These are phyloP conservation scores for Hymenoscyphus scutula DNA, from an alignment of 2,329 filamentous ascomycete species.

Conservation along the genomic window DNA sequence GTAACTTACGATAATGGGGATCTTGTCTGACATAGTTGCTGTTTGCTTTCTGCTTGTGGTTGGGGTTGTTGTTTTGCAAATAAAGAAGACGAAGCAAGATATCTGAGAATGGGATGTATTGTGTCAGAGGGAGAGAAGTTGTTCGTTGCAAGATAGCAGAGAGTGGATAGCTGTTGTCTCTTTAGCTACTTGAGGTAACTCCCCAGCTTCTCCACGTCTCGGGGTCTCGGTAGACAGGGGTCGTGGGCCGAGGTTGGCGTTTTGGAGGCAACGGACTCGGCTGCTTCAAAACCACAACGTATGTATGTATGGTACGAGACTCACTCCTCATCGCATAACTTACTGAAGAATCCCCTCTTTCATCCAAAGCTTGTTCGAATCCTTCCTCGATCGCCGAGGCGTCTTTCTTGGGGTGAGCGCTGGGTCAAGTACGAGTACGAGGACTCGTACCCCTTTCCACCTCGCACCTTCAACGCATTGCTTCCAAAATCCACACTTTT, in stretches of 20 bases:
- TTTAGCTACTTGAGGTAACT: no score
- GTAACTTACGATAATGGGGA: conserved; percentile 46
- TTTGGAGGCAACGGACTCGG: neutral
- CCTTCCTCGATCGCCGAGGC: neutral
- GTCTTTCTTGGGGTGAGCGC: neutral
- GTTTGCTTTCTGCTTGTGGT: neutral
- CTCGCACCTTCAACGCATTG: no score
- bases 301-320: neutral
- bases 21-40: conserved; percentile 44
- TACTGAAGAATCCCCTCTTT: neutral
- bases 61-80: neutral
- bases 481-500: neutral
- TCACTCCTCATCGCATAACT: neutral
- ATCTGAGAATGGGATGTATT: neutral
- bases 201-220: conserved; percentile 5
- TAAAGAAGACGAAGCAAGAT: neutral
- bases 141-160: neutral
- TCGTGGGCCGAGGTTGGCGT: neutral
- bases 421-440: no score
- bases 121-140: neutral
- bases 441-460: no score
- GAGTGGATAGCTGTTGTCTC: neutral
- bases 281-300: neutral
- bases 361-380: neutral
- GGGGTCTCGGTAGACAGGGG: conserved; percentile 1